phyloP scores from a whole-genome alignment of 2,329 filamentous ascomycete genomes.

The Emmonsiellopsis sp. region DNA sequence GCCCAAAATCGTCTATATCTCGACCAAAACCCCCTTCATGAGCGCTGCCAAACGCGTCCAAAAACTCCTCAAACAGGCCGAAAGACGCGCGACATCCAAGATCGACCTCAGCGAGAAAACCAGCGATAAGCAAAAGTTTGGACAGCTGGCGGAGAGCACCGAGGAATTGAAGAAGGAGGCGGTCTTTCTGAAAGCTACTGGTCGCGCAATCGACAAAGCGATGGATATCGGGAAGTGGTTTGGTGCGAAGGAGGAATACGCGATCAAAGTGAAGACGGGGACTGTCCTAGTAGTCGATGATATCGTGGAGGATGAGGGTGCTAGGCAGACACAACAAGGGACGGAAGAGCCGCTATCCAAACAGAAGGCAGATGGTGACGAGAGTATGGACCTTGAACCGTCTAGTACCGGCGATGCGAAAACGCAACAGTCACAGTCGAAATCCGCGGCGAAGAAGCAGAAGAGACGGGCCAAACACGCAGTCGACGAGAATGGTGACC shows the following conservation, averaged over 20 bases:
- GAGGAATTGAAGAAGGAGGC: slow-evolving; percentile 35
- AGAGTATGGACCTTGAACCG: slow-evolving; percentile 10
- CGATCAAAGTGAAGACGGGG: slow-evolving; percentile 45
- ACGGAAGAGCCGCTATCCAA: slow-evolving; percentile 10
- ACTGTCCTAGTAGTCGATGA: slow-evolving; percentile 52
- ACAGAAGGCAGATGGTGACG: slow-evolving; percentile 12
- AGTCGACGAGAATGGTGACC: slow-evolving; percentile 21
- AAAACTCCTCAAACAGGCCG: slow-evolving; percentile 43
- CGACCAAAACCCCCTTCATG: slow-evolving; percentile 46
- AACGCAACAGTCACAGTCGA: neutral
- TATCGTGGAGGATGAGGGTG: slow-evolving; percentile 37
- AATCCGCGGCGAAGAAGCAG: slow-evolving; percentile 18
- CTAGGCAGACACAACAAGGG: slow-evolving; percentile 18
- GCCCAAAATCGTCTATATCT: slow-evolving; percentile 50
- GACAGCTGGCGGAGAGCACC: slow-evolving; percentile 21
- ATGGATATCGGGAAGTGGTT: slow-evolving; percentile 49
- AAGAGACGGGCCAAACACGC: slow-evolving; percentile 17
- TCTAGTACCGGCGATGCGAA: slow-evolving; percentile 7
- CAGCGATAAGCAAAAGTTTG: slow-evolving; percentile 23
- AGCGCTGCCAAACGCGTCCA: slow-evolving; percentile 51
- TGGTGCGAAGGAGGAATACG: slow-evolving; percentile 42
- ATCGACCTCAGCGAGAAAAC: slow-evolving; percentile 25
- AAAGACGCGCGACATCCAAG: slow-evolving; percentile 41
- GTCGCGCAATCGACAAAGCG: slow-evolving; percentile 49
- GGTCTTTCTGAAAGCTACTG: slow-evolving; percentile 50